phyloP scores from a whole-genome alignment of 2,329 filamentous ascomycete genomes.

The Lachnellula cervina region DNA sequence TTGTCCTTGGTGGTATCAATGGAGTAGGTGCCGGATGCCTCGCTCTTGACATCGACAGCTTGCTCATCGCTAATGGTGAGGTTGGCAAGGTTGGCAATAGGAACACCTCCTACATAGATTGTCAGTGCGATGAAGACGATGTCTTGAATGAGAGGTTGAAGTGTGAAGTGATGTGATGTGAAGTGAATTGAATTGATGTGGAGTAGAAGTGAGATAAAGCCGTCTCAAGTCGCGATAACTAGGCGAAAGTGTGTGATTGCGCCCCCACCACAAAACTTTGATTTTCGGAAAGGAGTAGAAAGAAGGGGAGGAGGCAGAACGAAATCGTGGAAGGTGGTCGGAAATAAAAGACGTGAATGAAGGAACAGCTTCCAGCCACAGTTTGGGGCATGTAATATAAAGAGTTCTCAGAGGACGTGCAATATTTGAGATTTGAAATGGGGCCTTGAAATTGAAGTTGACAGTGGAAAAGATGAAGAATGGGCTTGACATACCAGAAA shows the following conservation, averaged over 20 bases:
- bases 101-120: slow-evolving; percentile 6
- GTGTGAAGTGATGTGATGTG: not conserved
- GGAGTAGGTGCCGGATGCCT: slow-evolving; percentile 14
- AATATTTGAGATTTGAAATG: no score
- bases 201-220: not conserved
- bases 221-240: not conserved
- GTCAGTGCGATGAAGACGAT: not conserved
- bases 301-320: not conserved
- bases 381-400: no score
- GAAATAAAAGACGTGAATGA: not conserved
- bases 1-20: slow-evolving; percentile 7
- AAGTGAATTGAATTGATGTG: not conserved
- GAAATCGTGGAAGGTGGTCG: not conserved
- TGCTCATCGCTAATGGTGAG: slow-evolving; percentile 15
- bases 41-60: slow-evolving; percentile 10
- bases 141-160: not conserved
- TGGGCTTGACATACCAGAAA: no score
- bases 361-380: not conserved
- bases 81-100: slow-evolving; percentile 6
- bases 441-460: no score
- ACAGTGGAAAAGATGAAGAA: no score
- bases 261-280: not conserved
- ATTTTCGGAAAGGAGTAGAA: not conserved
- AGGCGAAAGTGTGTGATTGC: no score
- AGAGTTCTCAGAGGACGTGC: no score